Percentiles rank a stretch among this genome's conserved stretches.
Conservation (phyloP, 78 protist genomes). For the Trichosphaerium sp. region DNA sequence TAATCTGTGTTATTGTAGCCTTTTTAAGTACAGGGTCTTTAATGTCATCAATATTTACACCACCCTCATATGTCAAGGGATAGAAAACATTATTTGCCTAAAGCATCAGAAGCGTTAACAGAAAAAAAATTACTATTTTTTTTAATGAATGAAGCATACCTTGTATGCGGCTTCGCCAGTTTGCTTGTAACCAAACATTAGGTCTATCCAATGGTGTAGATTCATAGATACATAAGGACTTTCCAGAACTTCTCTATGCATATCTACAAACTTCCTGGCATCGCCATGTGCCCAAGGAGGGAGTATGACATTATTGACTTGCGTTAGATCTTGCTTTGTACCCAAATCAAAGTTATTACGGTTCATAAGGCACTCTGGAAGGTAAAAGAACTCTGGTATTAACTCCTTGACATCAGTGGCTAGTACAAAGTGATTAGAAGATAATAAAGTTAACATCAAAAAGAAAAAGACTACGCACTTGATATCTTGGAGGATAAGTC, state of each 20-base stretch:
- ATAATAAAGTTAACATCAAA: too few relatives aligned
- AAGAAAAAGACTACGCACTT: too few relatives aligned
- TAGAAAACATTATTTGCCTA: constrained; percentile 34
- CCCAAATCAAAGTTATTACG: constrained; percentile 48
- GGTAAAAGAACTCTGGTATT: constrained; percentile 84
- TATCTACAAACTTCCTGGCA: constrained; percentile 45
- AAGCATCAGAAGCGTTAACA: not conserved
- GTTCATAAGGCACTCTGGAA: constrained; percentile 61
- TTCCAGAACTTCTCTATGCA: constrained; percentile 75
- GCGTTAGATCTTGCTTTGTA: constrained; percentile 24
- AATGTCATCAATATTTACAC: constrained; percentile 61
- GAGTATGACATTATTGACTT: constrained; percentile 43
- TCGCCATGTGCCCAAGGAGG: constrained; percentile 76
- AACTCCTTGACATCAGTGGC: constrained; percentile 91
- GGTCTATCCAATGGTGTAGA: constrained; percentile 95
- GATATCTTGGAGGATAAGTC: not conserved
- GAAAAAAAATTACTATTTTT: constrained; percentile 28
- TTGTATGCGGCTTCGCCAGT: constrained; percentile 70
- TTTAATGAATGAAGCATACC: too few relatives aligned
- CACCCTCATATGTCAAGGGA: constrained; percentile 86
- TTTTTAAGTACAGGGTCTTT: constrained; percentile 40
- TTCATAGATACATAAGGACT: constrained; percentile 62
- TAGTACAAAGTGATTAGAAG: too few relatives aligned
- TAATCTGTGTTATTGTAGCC: constrained; percentile 61
- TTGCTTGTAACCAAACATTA: constrained; percentile 95